phyloP scores from a whole-genome alignment of 257 asterid species.

The Solanum virginianum region DNA sequence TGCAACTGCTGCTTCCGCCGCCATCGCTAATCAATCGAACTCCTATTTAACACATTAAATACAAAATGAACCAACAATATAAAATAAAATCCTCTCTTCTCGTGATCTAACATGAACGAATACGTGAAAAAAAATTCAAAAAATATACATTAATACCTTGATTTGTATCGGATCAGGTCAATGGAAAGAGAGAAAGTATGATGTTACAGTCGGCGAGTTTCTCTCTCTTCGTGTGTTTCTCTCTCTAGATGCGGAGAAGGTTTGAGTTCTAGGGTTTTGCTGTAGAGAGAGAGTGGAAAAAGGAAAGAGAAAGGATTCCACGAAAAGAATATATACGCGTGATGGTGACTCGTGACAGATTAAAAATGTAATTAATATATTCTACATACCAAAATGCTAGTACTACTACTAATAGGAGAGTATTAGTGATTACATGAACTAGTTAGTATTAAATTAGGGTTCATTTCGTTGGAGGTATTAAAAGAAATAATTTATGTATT shows the following conservation, averaged over 20 bases:
- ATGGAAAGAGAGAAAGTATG: slow-evolving; percentile 25
- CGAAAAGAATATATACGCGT: neutral
- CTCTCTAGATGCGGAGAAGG: slow-evolving; percentile 1
- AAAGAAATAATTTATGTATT: too few relatives aligned
- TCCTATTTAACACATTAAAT: slow-evolving; percentile 15
- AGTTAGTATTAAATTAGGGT: too few relatives aligned
- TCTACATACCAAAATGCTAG: neutral
- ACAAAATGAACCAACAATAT: neutral
- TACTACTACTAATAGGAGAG: neutral
- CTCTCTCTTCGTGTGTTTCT: slow-evolving; percentile 10
- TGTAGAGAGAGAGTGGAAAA: slow-evolving; percentile 3
- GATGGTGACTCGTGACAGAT: neutral
- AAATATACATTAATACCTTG: slow-evolving; percentile 37
- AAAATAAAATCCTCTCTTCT: neutral
- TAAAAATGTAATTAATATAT: neutral
- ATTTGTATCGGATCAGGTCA: slow-evolving; percentile 23
- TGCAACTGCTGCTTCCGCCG: slow-evolving; percentile 19
- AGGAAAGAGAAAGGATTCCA: neutral
- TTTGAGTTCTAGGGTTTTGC: slow-evolving; percentile 40
- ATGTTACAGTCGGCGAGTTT: slow-evolving; percentile 9
- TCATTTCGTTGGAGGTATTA: too few relatives aligned
- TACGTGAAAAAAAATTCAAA: neutral
- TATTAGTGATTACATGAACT: neutral
- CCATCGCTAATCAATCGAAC: slow-evolving; percentile 29
- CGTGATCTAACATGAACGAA: neutral